phyloP scores from a whole-genome alignment of 306 rosid genomes.

The Vicia sativa region DNA sequence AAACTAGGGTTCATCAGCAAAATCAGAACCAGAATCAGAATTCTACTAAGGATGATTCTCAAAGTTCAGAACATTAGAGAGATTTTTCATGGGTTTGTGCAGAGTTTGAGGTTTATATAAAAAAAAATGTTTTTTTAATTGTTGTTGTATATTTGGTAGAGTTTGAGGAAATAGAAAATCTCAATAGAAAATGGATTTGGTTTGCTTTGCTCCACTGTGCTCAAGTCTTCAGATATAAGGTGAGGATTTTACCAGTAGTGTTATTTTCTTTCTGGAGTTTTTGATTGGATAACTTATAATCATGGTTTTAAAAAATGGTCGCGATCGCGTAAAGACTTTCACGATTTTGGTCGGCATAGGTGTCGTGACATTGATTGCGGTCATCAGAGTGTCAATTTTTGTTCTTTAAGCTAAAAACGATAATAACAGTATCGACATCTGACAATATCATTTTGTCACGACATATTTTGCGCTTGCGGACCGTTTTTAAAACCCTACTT shows the following conservation, averaged over 20 bases:
- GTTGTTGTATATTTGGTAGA: conserved; percentile 58
- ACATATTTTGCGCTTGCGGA: too few relatives aligned
- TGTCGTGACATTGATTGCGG: too few relatives aligned
- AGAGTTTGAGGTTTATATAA: conserved; percentile 53
- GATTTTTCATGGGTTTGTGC: conserved; percentile 39
- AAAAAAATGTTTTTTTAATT: conserved; percentile 46
- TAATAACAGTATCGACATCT: too few relatives aligned
- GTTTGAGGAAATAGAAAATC: conserved; percentile 51
- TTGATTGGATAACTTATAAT: conserved; percentile 17
- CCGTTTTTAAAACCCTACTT: too few relatives aligned
- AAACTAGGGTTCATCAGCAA: conserved; percentile 56
- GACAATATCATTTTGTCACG: too few relatives aligned
- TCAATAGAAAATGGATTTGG: conserved; percentile 72
- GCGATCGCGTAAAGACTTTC: too few relatives aligned
- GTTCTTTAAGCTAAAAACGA: too few relatives aligned
- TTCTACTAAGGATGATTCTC: conserved; percentile 93
- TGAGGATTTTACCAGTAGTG: conserved; percentile 33
- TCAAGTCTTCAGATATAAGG: conserved; percentile 67
- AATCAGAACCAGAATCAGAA: conserved; percentile 49
- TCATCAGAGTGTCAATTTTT: too few relatives aligned
- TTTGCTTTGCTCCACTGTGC: conserved; percentile 56
- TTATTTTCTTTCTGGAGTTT: neutral
- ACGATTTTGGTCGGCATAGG: too few relatives aligned
- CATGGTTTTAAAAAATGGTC: too few relatives aligned
- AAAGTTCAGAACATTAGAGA: conserved; percentile 74